Conservation (phyloP, 176 grass and related monocot species). For the Zoysia pacifica region DNA sequence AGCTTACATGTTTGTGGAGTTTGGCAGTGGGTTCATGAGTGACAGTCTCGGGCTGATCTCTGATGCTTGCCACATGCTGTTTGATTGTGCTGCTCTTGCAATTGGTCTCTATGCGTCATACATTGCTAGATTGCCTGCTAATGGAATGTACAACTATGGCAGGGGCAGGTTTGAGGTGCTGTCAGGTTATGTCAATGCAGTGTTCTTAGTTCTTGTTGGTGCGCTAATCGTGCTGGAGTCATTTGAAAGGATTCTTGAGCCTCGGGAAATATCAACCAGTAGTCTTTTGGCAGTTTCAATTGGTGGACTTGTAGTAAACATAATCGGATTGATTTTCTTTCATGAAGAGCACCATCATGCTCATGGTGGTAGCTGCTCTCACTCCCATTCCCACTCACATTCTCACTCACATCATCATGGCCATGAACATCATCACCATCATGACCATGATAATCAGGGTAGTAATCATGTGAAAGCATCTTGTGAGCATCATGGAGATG, state of each 20-base stretch:
- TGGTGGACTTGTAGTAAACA: constrained; percentile 81
- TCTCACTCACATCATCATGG: constrained; percentile 19
- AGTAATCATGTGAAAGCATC: constrained; percentile 37
- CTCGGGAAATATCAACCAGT: constrained; percentile 85
- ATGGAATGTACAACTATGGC: constrained; percentile 85
- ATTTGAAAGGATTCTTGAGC: constrained; percentile 94
- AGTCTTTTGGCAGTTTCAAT: constrained; percentile 90
- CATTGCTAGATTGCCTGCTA: constrained; percentile 81
- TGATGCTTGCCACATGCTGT: constrained; percentile 97
- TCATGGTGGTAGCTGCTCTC: constrained; percentile 82
- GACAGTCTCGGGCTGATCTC: constrained; percentile 94
- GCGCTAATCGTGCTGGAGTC: constrained; percentile 81
- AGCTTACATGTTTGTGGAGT: constrained; percentile 94
- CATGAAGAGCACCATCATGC: constrained; percentile 99
- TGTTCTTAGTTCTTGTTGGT: constrained; percentile 88
- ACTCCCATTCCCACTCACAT: constrained; percentile 48
- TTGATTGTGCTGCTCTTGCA: constrained; percentile 89
- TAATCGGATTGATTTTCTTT: constrained; percentile 94
- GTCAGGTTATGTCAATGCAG: constrained; percentile 98
- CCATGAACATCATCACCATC: constrained; percentile 43
- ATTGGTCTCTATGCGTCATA: constrained; percentile 94
- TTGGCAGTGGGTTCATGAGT: constrained; percentile 86
- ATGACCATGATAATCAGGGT: constrained; percentile 36
- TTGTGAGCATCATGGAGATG: constrained; percentile 47
- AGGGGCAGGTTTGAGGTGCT: constrained; percentile 91